Evolutionary conservation across 1,284 basidiomycete species (phyloP), one percentile per base, ranked within the genome.

Genomic region (Irpex lacteus): DNA sequence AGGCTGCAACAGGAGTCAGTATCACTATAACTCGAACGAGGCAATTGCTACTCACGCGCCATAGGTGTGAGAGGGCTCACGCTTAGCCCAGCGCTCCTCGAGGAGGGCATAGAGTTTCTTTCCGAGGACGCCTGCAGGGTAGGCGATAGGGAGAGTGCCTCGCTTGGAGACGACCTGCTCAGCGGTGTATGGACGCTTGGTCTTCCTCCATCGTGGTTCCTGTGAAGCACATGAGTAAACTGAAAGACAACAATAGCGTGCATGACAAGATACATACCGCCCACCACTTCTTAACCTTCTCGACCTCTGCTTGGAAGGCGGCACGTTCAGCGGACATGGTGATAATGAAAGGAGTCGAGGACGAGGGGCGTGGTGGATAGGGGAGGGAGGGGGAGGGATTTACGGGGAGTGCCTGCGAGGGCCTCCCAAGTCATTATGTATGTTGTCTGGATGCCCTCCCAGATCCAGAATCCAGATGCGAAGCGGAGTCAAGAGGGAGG

Each of bases 151-250:
- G 65, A 99, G 78, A 3, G 94, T 96, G 37, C 98, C 97, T 40
- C 96, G 87, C 82, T 98, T 98, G 57, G 92, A 86, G 68, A 98
- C 96, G 70, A 98, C 96, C 70, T 98, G 90, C 44, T 89, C 90
- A 37, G 97, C 94, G 55, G 93, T 92, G 82, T 98, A 99, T 2
- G 96, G 95, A 49, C 97, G 90, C 72, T 86, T 90, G 52, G 91
- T 90, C 73, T 89, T 84, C 50, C 88, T 85, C 77, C 96, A 98
- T 63, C 97, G 94, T 36, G 94, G 88, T 72, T 80, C 89, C 95
- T 97, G 72, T 56, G 58, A 56, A 65, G 54, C 50, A 52, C 37
- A 40, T 15, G 65, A 36, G n/a, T 59, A 4, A 66, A 44, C 36
- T 55, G 37, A 63, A 19, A 54, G 36, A 34, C 58, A 34, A 63